Conservation (phyloP, 2,329 filamentous ascomycete species). For the Trichoderma brevicompactum region DNA sequence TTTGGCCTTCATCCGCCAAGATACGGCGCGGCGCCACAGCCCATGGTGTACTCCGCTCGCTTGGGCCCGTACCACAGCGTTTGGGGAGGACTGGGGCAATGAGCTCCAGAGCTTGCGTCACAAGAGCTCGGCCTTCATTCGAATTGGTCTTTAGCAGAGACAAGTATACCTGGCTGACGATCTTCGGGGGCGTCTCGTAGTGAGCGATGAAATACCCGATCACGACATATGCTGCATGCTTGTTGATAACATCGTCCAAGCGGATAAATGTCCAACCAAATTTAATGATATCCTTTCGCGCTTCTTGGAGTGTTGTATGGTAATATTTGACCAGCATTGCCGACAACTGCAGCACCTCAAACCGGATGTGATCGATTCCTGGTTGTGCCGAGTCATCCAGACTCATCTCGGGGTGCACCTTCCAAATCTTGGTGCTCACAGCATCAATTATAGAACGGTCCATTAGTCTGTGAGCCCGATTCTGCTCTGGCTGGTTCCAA, state of each 20-base stretch:
- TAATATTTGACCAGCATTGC: constrained; percentile 96
- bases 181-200: constrained; percentile 95
- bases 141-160: constrained; percentile 90
- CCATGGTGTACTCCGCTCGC: constrained; percentile 82
- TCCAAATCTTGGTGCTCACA: constrained; percentile 93
- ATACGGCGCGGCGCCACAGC: constrained; percentile 89
- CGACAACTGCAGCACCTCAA: constrained; percentile 94
- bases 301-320: constrained; percentile 82
- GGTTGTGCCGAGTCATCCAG: constrained; percentile 82
- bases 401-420: constrained; percentile 78
- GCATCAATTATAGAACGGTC: constrained; percentile 86
- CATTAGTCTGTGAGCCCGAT: constrained; percentile 71
- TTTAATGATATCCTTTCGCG: constrained; percentile 97
- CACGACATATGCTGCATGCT: constrained; percentile 95
- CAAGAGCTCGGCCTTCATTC: constrained; percentile 87
- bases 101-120: constrained; percentile 92
- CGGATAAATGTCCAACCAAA: constrained; percentile 99
- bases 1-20: constrained; percentile 90
- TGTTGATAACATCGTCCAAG: constrained; percentile 98
- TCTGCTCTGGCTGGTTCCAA: constrained; percentile 64
- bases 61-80: constrained; percentile 68
- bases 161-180: constrained; percentile 92
- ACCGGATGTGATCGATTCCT: constrained; percentile 91
- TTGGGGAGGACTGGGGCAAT: constrained; percentile 93
- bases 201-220: constrained; percentile 97